Conservation (phyloP, 2,329 filamentous ascomycete genomes). For the Calcarisporium arbuscula region DNA sequence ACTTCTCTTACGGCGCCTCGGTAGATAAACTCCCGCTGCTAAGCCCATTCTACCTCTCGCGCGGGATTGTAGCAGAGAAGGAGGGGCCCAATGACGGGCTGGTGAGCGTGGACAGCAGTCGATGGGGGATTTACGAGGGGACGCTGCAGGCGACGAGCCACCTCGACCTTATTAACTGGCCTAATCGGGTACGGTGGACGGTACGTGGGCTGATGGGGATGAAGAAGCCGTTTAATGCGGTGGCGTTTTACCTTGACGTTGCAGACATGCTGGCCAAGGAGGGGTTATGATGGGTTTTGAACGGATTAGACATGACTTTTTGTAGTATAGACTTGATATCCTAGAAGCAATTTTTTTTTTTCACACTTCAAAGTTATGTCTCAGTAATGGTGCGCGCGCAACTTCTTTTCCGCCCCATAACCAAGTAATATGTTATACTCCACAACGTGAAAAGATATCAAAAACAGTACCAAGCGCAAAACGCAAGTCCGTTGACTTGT, state of each 20-base stretch:
- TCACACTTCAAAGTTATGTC: too few relatives aligned
- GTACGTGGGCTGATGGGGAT: constrained; percentile 46
- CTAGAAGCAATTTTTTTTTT: too few relatives aligned
- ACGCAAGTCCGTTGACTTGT: too few relatives aligned
- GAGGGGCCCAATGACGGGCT: constrained; percentile 61
- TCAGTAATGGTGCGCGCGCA: too few relatives aligned
- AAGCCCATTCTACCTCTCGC: constrained; percentile 55
- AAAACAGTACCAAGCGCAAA: too few relatives aligned
- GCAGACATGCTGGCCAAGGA: constrained; percentile 67
- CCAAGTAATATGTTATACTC: too few relatives aligned
- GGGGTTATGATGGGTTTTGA: constrained; percentile 32
- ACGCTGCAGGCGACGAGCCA: constrained; percentile 57
- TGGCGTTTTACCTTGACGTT: constrained; percentile 61
- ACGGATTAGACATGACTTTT: too few relatives aligned
- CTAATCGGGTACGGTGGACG: constrained; percentile 51
- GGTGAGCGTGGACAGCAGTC: constrained; percentile 58
- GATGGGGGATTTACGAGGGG: constrained; percentile 59
- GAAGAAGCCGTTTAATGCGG: constrained; percentile 56
- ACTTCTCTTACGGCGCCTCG: constrained; percentile 57
- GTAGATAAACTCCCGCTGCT: constrained; percentile 45
- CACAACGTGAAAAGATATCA: too few relatives aligned
- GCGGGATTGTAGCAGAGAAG: constrained; percentile 38
- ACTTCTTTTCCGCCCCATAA: too few relatives aligned
- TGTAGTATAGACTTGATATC: too few relatives aligned
- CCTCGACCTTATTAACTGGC: constrained; percentile 63